Evolutionary conservation across 1,284 basidiomycete genomes (phyloP), one percentile per base, ranked within the genome.

Genomic region (Microbotryomycetes sp.): DNA sequence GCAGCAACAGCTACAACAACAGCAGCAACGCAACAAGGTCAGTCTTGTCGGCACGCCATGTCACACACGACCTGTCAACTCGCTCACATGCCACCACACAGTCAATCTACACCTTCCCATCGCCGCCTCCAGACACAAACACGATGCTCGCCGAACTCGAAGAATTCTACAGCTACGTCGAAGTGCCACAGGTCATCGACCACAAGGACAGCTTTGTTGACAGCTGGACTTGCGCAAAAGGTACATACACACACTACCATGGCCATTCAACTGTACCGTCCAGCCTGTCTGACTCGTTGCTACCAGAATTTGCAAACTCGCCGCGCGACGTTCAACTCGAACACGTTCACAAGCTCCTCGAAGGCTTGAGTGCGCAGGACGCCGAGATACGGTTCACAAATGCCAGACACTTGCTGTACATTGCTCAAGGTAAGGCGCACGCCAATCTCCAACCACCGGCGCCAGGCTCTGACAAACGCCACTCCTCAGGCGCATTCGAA

Each of bases 121-220:
- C 71, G 11, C 59, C 73, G 26, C 67, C 67, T 3, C 73, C 75
- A 28, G 94, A 98, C 74, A 89, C 94, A 71, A 91, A 97, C 76
- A 89, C 88, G 18, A 84, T 97, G 49, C 86, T 93, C 80, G 89
- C 90, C 71, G 96, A 97, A 76, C 87, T 99, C 51, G 89, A 97
- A 67, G 96, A 98, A 77, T 97, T 98, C 78, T 98, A 96, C 77
- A 91, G 91, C 27, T 98, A 97, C 77, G 86, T 94, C 60, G 94
- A 98, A 78, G 91, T 92, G 80, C 85, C 87, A 1, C 88, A 92
- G 74, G 85, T 93, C 16, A 83, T 85, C 3, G 89, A 93, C 45
- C 67, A 62, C 63, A 67, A 62, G 59, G 62, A 61, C 49, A 69
- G 56, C 45, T 73, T 54, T 57, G 52, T 28, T 26, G 57, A 54